phyloP scores from a whole-genome alignment of 352 stramenopile genomes.

The Globisporangium middletonii region DNA sequence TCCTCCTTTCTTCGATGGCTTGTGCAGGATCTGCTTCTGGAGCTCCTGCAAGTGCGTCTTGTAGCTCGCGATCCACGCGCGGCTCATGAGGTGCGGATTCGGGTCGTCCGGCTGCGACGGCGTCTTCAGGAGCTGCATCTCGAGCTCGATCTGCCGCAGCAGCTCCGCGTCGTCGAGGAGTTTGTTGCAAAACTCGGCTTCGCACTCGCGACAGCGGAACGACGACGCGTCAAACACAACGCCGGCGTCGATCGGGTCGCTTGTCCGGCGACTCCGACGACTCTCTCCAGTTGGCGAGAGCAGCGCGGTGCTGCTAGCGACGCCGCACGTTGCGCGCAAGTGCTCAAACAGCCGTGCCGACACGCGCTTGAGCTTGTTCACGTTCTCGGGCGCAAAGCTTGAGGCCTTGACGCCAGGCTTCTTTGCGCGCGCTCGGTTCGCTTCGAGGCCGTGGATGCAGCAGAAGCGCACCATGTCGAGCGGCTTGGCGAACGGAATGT shows the following conservation, averaged over 20 bases:
- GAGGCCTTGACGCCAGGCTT: not conserved
- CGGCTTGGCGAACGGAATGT: constrained; percentile 47
- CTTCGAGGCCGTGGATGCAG: constrained; percentile 33
- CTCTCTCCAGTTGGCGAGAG: constrained; percentile 6
- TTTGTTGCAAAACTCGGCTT: constrained; percentile 42
- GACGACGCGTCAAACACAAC: constrained; percentile 33
- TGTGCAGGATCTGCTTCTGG: constrained; percentile 41
- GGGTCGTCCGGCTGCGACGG: constrained; percentile 16
- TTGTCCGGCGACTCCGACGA: constrained; percentile 5
- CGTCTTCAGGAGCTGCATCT: constrained; percentile 49
- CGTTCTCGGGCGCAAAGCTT: constrained; percentile 47
- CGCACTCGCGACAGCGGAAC: constrained; percentile 45
- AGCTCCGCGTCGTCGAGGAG: constrained; percentile 45
- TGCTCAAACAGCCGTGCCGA: constrained; percentile 42
- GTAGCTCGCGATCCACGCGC: constrained; percentile 67
- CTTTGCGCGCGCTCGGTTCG: constrained; percentile 5
- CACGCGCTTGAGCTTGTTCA: constrained; percentile 51
- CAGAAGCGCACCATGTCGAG: constrained; percentile 45
- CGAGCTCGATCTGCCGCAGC: constrained; percentile 38
- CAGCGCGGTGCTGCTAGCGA: constrained; percentile 2
- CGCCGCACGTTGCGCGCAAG: constrained; percentile 32
- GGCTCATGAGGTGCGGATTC: constrained; percentile 52
- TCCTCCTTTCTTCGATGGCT: constrained; percentile 16
- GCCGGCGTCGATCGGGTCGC: constrained; percentile 2
- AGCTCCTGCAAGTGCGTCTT: constrained; percentile 45